Evolutionary conservation across 768 basidiomycete genomes (phyloP).

Genomic region (Tulasnella sp.): DNA sequence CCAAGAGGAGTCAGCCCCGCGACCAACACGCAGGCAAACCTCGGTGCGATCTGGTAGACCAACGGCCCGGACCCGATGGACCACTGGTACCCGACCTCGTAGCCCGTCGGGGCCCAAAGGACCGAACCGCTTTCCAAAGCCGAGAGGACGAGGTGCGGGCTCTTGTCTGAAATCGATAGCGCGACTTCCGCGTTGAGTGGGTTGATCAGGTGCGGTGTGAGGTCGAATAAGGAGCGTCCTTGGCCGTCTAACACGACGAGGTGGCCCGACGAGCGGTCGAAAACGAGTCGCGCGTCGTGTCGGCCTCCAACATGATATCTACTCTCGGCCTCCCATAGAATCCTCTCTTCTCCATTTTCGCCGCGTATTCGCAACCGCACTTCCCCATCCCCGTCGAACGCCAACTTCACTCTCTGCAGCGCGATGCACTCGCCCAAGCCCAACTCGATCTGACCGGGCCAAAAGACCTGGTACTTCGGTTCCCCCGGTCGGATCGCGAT

Average conservation of each 20-base stretch:
- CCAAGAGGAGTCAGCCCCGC: slow-evolving; percentile 17
- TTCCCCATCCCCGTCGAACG: slow-evolving; percentile 16
- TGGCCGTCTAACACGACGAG: slow-evolving; percentile 9
- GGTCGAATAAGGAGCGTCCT: slow-evolving; percentile 11
- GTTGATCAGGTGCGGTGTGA: slow-evolving; percentile 6
- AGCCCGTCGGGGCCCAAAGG: slow-evolving; percentile 16
- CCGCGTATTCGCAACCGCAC: background rate
- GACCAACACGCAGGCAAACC: slow-evolving; percentile 1
- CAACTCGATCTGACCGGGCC: slow-evolving; percentile 16
- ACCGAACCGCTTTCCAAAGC: slow-evolving; percentile 4
- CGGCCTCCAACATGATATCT: background rate
- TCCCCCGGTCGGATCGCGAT: slow-evolving; percentile 17
- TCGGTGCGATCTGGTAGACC: background rate
- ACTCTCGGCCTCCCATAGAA: slow-evolving; percentile 10
- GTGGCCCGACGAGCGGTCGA: slow-evolving; percentile 9
- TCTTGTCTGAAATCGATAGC: slow-evolving; percentile 14
- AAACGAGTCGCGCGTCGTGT: slow-evolving; percentile 2
- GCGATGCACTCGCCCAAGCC: slow-evolving; percentile 7
- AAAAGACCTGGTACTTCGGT: slow-evolving; percentile 13
- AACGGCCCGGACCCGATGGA: background rate
- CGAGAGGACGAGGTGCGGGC: slow-evolving; percentile 16
- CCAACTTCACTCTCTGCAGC: slow-evolving; percentile 13
- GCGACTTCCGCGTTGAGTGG: background rate
- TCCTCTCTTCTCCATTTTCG: background rate
- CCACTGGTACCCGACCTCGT: slow-evolving; percentile 6